Evolutionary conservation across 441 rosid species (phyloP).

Genomic region (Isatis lusitanica): DNA sequence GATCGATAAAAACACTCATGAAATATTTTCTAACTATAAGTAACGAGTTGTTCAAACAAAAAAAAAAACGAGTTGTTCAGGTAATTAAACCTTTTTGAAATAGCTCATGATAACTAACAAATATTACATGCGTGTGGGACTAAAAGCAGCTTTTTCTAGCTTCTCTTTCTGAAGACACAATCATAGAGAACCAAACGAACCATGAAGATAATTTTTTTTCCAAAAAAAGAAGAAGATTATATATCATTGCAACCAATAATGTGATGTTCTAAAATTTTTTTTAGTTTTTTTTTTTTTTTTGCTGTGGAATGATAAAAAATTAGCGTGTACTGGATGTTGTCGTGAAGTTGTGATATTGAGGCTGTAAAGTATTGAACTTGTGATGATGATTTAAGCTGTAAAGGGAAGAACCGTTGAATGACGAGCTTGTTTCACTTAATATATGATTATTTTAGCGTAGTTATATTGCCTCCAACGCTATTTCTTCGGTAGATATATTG

Average conservation of each 20-base stretch:
- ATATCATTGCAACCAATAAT: background rate
- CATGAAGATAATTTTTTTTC: background rate
- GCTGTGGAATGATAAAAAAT: background rate
- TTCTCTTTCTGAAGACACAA: conserved; percentile 29
- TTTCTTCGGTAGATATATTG: background rate
- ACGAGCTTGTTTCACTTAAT: conserved; percentile 15
- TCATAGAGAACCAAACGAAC: conserved; percentile 24
- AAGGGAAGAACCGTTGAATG: conserved; percentile 28
- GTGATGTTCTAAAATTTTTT: background rate
- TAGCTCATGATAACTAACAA: conserved; percentile 1
- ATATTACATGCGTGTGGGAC: conserved; percentile 25
- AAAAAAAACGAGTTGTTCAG: background rate
- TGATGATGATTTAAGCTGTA: conserved; percentile 26
- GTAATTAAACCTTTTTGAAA: background rate
- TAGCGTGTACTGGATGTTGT: conserved; percentile 4
- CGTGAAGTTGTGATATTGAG: conserved; percentile 21
- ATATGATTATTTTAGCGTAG: background rate
- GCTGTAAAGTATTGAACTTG: conserved; percentile 27
- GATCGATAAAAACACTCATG: background rate
- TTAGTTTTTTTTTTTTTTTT: background rate
- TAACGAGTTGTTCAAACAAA: background rate
- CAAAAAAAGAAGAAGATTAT: background rate
- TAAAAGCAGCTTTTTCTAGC: conserved; percentile 9
- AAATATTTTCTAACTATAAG: background rate
- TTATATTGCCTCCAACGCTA: background rate